phyloP scores from a whole-genome alignment of 495 filamentous ascomycete species.

The Hypoxylon perforatum region DNA sequence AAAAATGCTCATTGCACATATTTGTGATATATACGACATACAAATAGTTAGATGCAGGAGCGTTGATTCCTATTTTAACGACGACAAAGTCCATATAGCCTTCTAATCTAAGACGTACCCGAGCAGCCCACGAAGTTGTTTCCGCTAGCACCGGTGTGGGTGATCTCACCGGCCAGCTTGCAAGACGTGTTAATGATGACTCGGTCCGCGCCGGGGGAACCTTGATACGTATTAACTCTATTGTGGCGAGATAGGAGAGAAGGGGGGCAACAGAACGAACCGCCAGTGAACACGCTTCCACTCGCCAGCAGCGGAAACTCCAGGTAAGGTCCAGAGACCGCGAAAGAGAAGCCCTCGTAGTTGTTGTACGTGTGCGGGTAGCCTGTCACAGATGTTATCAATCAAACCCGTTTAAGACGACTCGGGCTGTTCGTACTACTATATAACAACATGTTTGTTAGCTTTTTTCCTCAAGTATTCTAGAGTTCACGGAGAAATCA shows the following conservation, averaged over 20 bases:
- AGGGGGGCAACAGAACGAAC: constrained; percentile 43
- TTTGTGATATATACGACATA: background rate
- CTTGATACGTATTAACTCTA: constrained; percentile 23
- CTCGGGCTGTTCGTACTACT: constrained; percentile 16
- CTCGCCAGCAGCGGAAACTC: constrained; percentile 70
- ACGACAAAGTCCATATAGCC: background rate
- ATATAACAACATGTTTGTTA: too few species aligned
- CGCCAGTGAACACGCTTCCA: constrained; percentile 64
- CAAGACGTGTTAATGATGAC: constrained; percentile 67
- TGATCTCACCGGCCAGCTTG: constrained; percentile 67
- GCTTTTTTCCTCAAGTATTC: too few species aligned
- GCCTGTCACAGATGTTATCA: constrained; percentile 1
- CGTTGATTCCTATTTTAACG: background rate
- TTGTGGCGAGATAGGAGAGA: background rate
- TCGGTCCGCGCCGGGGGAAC: constrained; percentile 68
- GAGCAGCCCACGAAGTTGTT: constrained; percentile 66
- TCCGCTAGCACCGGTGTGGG: constrained; percentile 72
- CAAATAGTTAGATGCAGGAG: background rate
- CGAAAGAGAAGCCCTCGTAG: constrained; percentile 73
- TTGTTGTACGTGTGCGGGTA: constrained; percentile 75
- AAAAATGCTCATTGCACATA: background rate
- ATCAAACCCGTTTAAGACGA: too few species aligned
- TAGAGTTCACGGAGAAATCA: too few species aligned
- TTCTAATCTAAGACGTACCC: constrained; percentile 34
- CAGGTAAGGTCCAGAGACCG: constrained; percentile 67